Percentiles rank a stretch among this genome's conserved stretches.
phyloP scores from a whole-genome alignment of 2,329 filamentous ascomycete species.

The Fusarium pseudograminearum region DNA sequence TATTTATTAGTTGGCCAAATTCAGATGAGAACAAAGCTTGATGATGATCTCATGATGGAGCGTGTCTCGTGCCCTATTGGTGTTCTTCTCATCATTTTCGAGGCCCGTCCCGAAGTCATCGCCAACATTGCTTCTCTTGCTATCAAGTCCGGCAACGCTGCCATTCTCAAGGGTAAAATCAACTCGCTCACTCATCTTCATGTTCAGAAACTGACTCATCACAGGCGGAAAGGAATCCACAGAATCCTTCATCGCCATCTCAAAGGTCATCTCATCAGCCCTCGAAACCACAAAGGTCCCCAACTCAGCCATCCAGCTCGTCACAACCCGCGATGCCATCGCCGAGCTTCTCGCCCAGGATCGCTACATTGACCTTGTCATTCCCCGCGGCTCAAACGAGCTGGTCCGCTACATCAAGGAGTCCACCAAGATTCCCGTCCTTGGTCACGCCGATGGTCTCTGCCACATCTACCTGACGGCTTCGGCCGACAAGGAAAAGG shows the following conservation, averaged over 20 bases:
- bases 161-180: slow-evolving; percentile 87
- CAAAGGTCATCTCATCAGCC: slow-evolving; percentile 83
- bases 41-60: slow-evolving; percentile 87
- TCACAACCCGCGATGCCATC: slow-evolving; percentile 92
- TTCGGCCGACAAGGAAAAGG: slow-evolving; percentile 79
- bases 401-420: slow-evolving; percentile 91
- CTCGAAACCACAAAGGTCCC: slow-evolving; percentile 81
- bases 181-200: background rate
- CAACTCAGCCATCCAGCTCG: slow-evolving; percentile 89
- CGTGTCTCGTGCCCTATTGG: slow-evolving; percentile 94
- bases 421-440: slow-evolving; percentile 91
- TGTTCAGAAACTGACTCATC: background rate
- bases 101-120: slow-evolving; percentile 96
- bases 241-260: slow-evolving; percentile 93
- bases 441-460: slow-evolving; percentile 95
- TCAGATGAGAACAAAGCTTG: slow-evolving; percentile 84
- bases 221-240: slow-evolving; percentile 94
- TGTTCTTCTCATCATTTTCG: slow-evolving; percentile 98
- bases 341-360: slow-evolving; percentile 88
- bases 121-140: slow-evolving; percentile 96
- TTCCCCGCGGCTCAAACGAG: slow-evolving; percentile 91
- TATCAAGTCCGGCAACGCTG: slow-evolving; percentile 96
- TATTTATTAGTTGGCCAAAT: slow-evolving; percentile 85
- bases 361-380: slow-evolving; percentile 91
- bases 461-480: slow-evolving; percentile 87